Evolutionary conservation across 352 stramenopile genomes (phyloP).

Genomic region (Pythium biforme): DNA sequence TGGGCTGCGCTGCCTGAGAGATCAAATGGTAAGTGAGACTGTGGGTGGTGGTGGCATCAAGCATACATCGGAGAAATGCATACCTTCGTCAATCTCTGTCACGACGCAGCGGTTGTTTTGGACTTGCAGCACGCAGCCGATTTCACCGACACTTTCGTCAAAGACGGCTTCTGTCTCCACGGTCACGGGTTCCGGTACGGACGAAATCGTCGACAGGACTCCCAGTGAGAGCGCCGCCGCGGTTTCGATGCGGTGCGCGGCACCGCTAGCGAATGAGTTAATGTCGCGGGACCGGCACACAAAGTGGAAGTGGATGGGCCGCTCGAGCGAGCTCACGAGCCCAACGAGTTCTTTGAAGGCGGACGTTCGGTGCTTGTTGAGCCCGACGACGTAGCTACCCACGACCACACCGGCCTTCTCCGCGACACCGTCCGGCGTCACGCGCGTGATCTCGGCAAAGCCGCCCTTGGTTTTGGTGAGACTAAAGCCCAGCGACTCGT

Average conservation of each 20-base stretch:
- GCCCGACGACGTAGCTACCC: slow-evolving; percentile 70
- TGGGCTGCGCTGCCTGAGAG: slow-evolving; percentile 45
- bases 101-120: slow-evolving; percentile 63
- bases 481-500: slow-evolving; percentile 61
- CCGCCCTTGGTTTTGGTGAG: slow-evolving; percentile 64
- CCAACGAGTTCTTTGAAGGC: slow-evolving; percentile 75
- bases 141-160: slow-evolving; percentile 39
- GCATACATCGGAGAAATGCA: neutral
- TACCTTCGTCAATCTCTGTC: slow-evolving; percentile 49
- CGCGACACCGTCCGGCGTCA: slow-evolving; percentile 54
- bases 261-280: neutral
- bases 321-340: slow-evolving; percentile 44
- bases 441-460: slow-evolving; percentile 69
- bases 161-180: slow-evolving; percentile 60
- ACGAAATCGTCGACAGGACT: slow-evolving; percentile 37
- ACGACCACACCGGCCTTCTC: slow-evolving; percentile 62
- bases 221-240: neutral
- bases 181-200: slow-evolving; percentile 55
- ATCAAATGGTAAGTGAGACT: neutral
- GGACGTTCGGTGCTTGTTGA: slow-evolving; percentile 57
- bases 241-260: neutral
- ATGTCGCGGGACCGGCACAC: slow-evolving; percentile 34
- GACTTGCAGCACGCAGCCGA: slow-evolving; percentile 57
- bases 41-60: neutral
- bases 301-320: slow-evolving; percentile 71